Base-by-base conservation (phyloP, 2,329 filamentous ascomycete genomes). In the Ascochyta pisi region DNA sequence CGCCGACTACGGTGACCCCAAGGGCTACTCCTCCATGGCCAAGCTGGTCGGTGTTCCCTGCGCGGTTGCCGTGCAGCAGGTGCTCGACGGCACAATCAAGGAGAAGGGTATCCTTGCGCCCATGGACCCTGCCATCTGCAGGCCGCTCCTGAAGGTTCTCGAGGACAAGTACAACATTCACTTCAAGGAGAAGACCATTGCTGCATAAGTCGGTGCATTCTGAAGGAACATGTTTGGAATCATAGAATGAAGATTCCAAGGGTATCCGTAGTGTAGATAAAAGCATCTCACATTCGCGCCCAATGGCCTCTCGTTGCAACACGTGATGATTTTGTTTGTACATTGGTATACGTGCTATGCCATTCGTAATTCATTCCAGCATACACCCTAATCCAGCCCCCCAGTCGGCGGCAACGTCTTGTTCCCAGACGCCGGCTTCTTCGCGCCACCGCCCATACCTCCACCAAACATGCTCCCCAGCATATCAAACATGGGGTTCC, bases 401-500 rank as follows among this genome's bases (percentile, higher is more conserved):
- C 72, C 62, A 26, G 71, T 62, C 10, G 76, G 64, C 22, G 72
- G 70, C 38, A 65, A 51, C 3, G 58, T 54, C 40, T 61, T 65
- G 3, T 45, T 58, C n/a, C 58, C 70, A 42, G 81, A 78, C 33
- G 82, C 79, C 33, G 82, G 79, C 62, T 76, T 80, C 71, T 78
- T 83, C 38, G 76, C 70, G 54, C 65, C 77, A 60, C 77, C 84
- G 16, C 80, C 82, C 46, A 81, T 82, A 24, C 87, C 89, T 19
- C 92, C 92, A 44, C 93, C 93, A 70, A 99, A 90, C 82, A 99
- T 86, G 60, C 87, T 93, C 43, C 92, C 93, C 90, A 99, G 96
- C 93, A 99, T 98, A 74, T 99, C 95, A 77, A 98, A 86, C 76
- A 99, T 81, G 3, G 93, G 93, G 76, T 98, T 98, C 62, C 89